Evolutionary conservation across 805 yeast species (phyloP).

Genomic region (Candida nitratophila): DNA sequence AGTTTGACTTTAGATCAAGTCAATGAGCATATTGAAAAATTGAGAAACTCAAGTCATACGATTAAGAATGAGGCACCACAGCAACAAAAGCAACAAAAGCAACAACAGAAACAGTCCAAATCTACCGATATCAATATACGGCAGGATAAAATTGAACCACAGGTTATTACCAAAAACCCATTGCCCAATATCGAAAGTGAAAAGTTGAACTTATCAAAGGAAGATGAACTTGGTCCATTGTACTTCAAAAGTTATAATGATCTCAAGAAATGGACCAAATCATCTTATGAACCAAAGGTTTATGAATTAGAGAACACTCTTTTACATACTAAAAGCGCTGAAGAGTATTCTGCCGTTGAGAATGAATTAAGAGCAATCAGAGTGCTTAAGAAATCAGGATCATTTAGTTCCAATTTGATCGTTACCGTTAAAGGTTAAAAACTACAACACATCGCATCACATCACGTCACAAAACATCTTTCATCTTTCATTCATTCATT

Average conservation of each 20-base stretch:
- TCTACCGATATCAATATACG: too few relatives aligned
- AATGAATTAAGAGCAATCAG: conserved; percentile 9
- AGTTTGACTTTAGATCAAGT: not conserved
- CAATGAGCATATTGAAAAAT: not conserved
- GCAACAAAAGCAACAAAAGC: not conserved
- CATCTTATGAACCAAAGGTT: conserved; percentile 6
- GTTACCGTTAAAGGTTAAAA: conserved; percentile 9
- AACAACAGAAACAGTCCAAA: not conserved
- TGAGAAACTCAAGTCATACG: not conserved
- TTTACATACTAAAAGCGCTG: conserved; percentile 8
- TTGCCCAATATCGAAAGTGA: conserved; percentile 2
- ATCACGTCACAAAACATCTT: too few relatives aligned
- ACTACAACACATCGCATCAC: not conserved
- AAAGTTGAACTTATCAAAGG: conserved; percentile 2
- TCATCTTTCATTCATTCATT: too few relatives aligned
- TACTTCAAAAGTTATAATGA: conserved; percentile 19
- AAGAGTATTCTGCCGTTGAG: conserved; percentile 11
- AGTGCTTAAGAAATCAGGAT: conserved; percentile 5
- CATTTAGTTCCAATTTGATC: conserved; percentile 3
- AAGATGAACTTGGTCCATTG: conserved; percentile 16
- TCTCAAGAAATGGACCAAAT: conserved; percentile 17
- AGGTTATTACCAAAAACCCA: too few relatives aligned
- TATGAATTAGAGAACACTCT: conserved; percentile 12
- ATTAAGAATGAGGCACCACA: not conserved
- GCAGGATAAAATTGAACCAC: too few relatives aligned